Percentiles rank a stretch among this genome's conserved stretches.
Evolutionary conservation across 1,284 basidiomycete species (phyloP).

Genomic region (Sporisorium iseilematis-ciliati): DNA sequence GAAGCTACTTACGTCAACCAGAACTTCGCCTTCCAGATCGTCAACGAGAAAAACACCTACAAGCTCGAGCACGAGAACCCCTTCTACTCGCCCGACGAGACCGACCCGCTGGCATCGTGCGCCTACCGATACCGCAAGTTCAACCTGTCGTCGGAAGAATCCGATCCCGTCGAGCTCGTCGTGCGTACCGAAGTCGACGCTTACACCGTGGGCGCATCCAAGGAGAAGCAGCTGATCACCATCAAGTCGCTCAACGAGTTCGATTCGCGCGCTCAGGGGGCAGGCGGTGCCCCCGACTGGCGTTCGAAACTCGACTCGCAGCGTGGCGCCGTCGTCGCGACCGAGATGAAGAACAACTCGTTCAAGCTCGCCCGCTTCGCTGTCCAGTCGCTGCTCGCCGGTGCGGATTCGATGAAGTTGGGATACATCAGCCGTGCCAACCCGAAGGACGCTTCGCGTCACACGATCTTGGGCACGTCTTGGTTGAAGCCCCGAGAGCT

Average conservation of each 20-base stretch:
- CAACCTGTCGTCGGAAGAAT: slow-evolving; percentile 92
- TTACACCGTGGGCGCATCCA: slow-evolving; percentile 72
- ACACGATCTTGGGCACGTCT: slow-evolving; percentile 93
- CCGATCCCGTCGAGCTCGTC: slow-evolving; percentile 81
- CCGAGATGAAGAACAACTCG: slow-evolving; percentile 99
- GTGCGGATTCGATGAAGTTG: slow-evolving; percentile 97
- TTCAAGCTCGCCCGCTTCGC: slow-evolving; percentile 98
- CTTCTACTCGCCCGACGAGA: slow-evolving; percentile 93
- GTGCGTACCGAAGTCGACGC: slow-evolving; percentile 98
- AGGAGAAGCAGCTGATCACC: slow-evolving; percentile 72
- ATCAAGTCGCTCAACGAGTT: slow-evolving; percentile 98
- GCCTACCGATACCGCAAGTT: slow-evolving; percentile 97
- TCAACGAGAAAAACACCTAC: slow-evolving; percentile 77
- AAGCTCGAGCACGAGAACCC: slow-evolving; percentile 73
- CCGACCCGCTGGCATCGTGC: slow-evolving; percentile 92
- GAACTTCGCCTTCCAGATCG: slow-evolving; percentile 97
- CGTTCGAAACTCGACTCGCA: slow-evolving; percentile 93
- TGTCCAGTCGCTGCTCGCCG: slow-evolving; percentile 93
- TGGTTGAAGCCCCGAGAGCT: slow-evolving; percentile 95
- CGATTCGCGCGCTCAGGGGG: slow-evolving; percentile 88
- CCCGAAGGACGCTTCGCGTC: slow-evolving; percentile 92
- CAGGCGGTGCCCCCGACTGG: slow-evolving; percentile 96
- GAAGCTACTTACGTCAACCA: slow-evolving; percentile 99
- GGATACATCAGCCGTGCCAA: slow-evolving; percentile 94
- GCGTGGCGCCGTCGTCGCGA: slow-evolving; percentile 96